A percentile compares a stretch with the other conserved stretches of the same genome.
phyloP scores from a whole-genome alignment of 345 rosid species.

The Luvunga scandens region DNA sequence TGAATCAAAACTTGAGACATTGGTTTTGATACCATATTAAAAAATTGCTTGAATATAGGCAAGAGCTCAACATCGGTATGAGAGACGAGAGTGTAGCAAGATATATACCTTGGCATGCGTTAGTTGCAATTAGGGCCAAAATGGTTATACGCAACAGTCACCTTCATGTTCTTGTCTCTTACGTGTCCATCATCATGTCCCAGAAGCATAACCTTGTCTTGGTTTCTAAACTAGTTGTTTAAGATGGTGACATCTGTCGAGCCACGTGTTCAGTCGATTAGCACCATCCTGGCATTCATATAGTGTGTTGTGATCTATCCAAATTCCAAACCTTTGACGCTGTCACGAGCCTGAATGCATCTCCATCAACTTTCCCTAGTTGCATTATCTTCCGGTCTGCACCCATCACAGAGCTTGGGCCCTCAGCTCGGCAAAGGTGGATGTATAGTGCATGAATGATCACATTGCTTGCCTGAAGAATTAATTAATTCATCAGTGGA shows the following conservation, averaged over 20 bases:
- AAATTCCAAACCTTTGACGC: conserved; percentile 61
- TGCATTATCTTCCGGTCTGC: too few relatives aligned
- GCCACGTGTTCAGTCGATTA: conserved; percentile 67
- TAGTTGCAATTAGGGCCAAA: conserved; percentile 90
- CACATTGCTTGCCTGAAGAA: conserved; percentile 39
- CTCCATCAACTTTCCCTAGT: conserved; percentile 38
- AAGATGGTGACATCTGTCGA: conserved; percentile 57
- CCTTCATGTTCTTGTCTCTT: conserved; percentile 65
- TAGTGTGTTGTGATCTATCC: conserved; percentile 62
- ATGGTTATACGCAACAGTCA: conserved; percentile 61
- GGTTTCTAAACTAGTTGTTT: conserved; percentile 77
- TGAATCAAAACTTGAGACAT: too few relatives aligned
- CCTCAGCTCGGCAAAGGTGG: conserved; percentile 44
- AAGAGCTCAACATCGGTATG: too few relatives aligned
- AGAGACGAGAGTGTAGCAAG: neutral
- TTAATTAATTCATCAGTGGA: neutral
- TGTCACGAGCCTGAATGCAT: conserved; percentile 63
- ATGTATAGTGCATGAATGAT: conserved; percentile 75
- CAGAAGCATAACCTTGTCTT: conserved; percentile 84
- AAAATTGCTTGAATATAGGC: too few relatives aligned
- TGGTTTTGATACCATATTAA: neutral
- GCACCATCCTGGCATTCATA: conserved; percentile 57
- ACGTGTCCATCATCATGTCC: conserved; percentile 63
- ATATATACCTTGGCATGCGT: conserved; percentile 67
- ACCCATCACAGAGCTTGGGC: too few relatives aligned